Conservation (phyloP, 164 flowering plant species). For the Piper longum region DNA sequence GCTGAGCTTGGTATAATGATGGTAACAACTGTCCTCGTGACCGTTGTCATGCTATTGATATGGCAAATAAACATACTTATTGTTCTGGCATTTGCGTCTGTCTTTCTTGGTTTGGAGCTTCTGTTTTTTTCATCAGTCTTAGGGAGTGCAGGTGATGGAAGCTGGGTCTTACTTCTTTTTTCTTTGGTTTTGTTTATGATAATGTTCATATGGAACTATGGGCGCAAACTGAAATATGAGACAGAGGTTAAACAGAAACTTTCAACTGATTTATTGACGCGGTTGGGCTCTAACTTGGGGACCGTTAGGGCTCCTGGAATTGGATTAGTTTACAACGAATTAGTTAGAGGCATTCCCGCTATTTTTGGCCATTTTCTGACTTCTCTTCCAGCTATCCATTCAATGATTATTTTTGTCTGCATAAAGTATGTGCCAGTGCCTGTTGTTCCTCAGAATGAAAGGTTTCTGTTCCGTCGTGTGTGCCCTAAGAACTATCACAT, state of each 20-base stretch:
- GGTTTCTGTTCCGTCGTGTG: slow-evolving; percentile 88
- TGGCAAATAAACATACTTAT: slow-evolving; percentile 86
- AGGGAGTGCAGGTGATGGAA: slow-evolving; percentile 75
- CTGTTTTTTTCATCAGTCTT: slow-evolving; percentile 84
- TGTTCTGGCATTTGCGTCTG: slow-evolving; percentile 46
- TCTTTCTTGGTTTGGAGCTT: slow-evolving; percentile 80
- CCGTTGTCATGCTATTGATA: slow-evolving; percentile 94
- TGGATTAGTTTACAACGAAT: slow-evolving; percentile 86
- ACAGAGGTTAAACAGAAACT: slow-evolving; percentile 90
- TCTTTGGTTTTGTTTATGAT: slow-evolving; percentile 60
- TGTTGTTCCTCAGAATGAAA: slow-evolving; percentile 87
- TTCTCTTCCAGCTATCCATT: slow-evolving; percentile 92
- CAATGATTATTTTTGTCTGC: slow-evolving; percentile 91
- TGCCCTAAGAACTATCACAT: slow-evolving; percentile 82
- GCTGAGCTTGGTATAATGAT: slow-evolving; percentile 97
- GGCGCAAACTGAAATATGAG: slow-evolving; percentile 94
- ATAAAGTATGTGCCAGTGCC: slow-evolving; percentile 97
- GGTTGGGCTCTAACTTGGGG: slow-evolving; percentile 79
- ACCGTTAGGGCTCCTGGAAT: slow-evolving; percentile 95
- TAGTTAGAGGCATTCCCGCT: slow-evolving; percentile 88
- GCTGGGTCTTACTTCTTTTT: slow-evolving; percentile 91
- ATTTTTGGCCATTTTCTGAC: slow-evolving; percentile 96
- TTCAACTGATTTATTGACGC: slow-evolving; percentile 73
- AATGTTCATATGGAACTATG: slow-evolving; percentile 93
- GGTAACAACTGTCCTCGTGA: slow-evolving; percentile 80